Evolutionary conservation across 2,329 filamentous ascomycete species (phyloP).

Genomic region (Arachnomyces sp.): DNA sequence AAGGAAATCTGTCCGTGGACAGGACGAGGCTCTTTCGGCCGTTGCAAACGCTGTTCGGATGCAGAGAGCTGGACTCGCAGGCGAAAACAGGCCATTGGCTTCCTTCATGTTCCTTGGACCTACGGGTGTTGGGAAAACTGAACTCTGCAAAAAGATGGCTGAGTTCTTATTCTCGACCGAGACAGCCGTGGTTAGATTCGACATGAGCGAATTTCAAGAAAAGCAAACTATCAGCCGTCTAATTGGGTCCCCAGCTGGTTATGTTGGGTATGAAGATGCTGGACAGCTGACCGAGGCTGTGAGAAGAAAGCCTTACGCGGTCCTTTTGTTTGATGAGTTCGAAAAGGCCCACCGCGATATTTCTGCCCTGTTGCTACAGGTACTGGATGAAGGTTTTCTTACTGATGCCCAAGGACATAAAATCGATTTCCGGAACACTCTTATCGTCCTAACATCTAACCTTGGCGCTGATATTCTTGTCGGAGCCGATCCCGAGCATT

Average conservation of each 20-base stretch:
- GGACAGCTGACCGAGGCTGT: slow-evolving; percentile 95
- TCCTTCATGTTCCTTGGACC: slow-evolving; percentile 98
- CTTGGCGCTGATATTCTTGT: slow-evolving; percentile 88
- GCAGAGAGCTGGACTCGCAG: slow-evolving; percentile 84
- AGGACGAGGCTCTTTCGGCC: slow-evolving; percentile 85
- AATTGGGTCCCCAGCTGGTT: slow-evolving; percentile 88
- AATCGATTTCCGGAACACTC: slow-evolving; percentile 92
- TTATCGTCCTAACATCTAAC: slow-evolving; percentile 94
- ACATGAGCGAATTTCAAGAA: slow-evolving; percentile 97
- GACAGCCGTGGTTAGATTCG: slow-evolving; percentile 82
- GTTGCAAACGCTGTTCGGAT: slow-evolving; percentile 90
- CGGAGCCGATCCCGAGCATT: slow-evolving; percentile 58
- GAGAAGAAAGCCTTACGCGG: slow-evolving; percentile 86
- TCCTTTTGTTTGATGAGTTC: slow-evolving; percentile 93
- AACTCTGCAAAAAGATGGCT: slow-evolving; percentile 93
- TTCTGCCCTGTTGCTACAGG: slow-evolving; percentile 81
- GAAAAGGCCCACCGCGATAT: slow-evolving; percentile 97
- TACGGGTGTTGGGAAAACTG: slow-evolving; percentile 94
- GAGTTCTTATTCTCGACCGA: slow-evolving; percentile 90
- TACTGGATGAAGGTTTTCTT: slow-evolving; percentile 91
- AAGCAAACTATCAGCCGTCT: slow-evolving; percentile 91
- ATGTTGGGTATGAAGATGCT: slow-evolving; percentile 93
- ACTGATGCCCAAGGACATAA: slow-evolving; percentile 95
- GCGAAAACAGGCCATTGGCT: slow-evolving; percentile 83
- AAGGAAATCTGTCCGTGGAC: slow-evolving; percentile 74